Evolutionary conservation across 139 green algal genomes (phyloP), one percentile per base, ranked within the genome.

Genomic region (Gonium pectorale): DNA sequence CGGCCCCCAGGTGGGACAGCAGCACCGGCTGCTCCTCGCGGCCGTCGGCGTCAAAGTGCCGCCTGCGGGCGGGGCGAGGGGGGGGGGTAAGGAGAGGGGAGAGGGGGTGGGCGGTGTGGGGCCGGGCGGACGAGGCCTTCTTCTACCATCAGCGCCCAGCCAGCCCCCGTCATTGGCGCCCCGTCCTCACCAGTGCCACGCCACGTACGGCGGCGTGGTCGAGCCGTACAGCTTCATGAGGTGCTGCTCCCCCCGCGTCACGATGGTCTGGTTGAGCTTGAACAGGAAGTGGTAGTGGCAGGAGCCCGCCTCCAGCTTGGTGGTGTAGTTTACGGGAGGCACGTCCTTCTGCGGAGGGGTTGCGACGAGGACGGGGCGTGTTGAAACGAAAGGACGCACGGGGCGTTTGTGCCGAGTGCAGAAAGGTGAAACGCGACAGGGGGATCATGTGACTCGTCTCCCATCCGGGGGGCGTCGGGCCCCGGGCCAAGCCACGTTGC

Each of bases 211-310:
- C 51, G 26, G 21, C 5, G 24, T 22, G 2, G 6, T 2, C 51
- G 21, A 22, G 51, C 63, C 63, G 63, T 70, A 70, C n/a, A 70
- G 26, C 7, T 33, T 19, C 29, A 19, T 38, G 2, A 70, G 63
- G 63, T 70, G 63, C n/a, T 33, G 26, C 27, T 70, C n/a, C 0
- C 26, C 63, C 13, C 63, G 63, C 29, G 13, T 17, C 37, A 44
- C 15, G 21, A 70, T 35, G 6, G 9, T 24, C 8, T 29, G 31
- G n/a, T 70, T 43, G 0, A 35, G 37, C 29, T 70, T 70, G n/a
- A 70, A 70, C 27, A 70, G 63, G n/a, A 70, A 70, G 63, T 70
- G 27, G 63, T 27, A 70, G 26, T 40, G 27, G 63, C 63, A 70
- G 2, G 63, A 33, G 15, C 63, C 63, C 41, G 37, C 37, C 29